Percentiles rank a stretch among this genome's conserved stretches.
These are phyloP conservation scores for Zygosaccharomyces siamensis DNA, from an alignment of 805 yeast genomes.

Conservation along the genomic window DNA sequence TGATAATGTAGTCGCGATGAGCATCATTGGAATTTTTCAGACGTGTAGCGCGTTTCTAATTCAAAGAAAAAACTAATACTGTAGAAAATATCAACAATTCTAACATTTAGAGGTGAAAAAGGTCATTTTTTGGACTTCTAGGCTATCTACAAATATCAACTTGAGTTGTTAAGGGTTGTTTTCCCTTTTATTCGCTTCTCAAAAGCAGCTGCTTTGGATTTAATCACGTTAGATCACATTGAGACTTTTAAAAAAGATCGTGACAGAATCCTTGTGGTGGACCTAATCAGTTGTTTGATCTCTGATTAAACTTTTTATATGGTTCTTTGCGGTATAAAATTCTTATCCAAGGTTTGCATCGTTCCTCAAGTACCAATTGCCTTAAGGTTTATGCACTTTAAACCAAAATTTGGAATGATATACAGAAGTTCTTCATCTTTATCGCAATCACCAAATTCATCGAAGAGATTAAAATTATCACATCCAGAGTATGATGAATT, in stretches of 20 bases:
- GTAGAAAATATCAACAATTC: background rate
- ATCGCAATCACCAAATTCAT: background rate
- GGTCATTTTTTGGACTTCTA: background rate
- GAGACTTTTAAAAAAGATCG: background rate
- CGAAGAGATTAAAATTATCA: constrained; percentile 2
- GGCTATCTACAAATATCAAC: background rate
- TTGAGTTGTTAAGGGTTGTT: background rate
- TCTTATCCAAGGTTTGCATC: background rate
- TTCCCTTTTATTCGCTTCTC: background rate
- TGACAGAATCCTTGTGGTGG: background rate
- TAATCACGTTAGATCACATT: background rate
- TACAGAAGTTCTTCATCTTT: constrained; percentile 3
- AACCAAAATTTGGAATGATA: constrained; percentile 8
- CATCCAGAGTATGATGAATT: constrained; percentile 16
- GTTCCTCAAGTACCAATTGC: background rate
- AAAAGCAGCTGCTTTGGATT: background rate
- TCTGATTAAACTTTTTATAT: background rate
- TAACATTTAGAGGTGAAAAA: background rate
- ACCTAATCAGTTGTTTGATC: background rate
- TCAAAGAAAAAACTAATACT: background rate
- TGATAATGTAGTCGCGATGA: background rate
- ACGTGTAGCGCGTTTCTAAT: constrained; percentile 7
- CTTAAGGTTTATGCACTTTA: background rate
- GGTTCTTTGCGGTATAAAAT: background rate
- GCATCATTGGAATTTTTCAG: constrained; percentile 1